Evolutionary conservation across 495 filamentous ascomycete genomes (phyloP).

Genomic region (Lentithecium fluviatile): DNA sequence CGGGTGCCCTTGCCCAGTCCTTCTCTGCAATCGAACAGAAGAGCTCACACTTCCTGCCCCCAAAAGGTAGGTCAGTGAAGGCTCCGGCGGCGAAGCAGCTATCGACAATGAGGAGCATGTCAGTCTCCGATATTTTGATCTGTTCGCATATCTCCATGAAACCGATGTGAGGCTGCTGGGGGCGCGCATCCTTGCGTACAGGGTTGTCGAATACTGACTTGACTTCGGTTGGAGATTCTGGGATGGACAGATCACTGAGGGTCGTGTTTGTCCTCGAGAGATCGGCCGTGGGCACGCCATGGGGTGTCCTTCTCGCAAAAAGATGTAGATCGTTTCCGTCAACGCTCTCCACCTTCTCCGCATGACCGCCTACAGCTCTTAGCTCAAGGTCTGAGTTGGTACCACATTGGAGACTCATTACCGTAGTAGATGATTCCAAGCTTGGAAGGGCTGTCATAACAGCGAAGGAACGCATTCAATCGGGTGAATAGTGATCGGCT

Average conservation of each 20-base stretch:
- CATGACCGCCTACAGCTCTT: neutral
- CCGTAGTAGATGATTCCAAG: conserved; percentile 12
- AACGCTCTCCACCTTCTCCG: neutral
- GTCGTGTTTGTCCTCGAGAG: too few species aligned
- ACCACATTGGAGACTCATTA: neutral
- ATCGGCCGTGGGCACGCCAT: too few species aligned
- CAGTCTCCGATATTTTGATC: conserved; percentile 2
- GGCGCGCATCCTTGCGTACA: too few species aligned
- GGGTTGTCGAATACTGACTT: too few species aligned
- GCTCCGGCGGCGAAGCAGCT: conserved; percentile 9
- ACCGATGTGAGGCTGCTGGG: neutral
- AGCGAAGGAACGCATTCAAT: neutral
- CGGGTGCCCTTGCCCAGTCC: neutral
- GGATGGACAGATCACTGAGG: too few species aligned
- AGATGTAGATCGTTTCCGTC: conserved; percentile 5
- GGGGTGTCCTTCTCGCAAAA: neutral
- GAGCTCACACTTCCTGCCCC: conserved; percentile 15
- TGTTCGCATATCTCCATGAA: conserved; percentile 13
- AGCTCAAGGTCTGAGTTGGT: neutral
- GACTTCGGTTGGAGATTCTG: too few species aligned
- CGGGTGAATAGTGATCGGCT: neutral
- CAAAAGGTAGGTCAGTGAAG: conserved; percentile 1
- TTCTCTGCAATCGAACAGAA: conserved; percentile 6
- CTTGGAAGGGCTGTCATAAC: neutral
- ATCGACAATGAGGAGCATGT: conserved; percentile 9